Percentiles rank a stretch among this genome's conserved stretches.
These are phyloP conservation scores for Monosporascus sp. DNA, from an alignment of 2,329 filamentous ascomycete genomes.

Conservation along the genomic window DNA sequence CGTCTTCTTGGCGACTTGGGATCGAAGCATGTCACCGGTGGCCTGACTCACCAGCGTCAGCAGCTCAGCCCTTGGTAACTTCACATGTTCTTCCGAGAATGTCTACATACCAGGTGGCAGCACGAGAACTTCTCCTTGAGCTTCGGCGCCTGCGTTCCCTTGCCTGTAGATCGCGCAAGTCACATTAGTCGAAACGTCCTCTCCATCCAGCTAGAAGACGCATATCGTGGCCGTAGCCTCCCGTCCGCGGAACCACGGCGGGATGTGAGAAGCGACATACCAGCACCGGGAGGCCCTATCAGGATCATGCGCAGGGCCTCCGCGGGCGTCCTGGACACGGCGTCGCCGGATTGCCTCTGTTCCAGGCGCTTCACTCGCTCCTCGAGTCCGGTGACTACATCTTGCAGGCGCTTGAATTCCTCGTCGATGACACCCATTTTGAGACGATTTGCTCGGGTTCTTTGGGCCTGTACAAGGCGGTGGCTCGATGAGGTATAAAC, in stretches of 20 bases:
- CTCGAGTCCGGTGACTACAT: slow-evolving; percentile 79
- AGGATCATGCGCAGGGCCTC: slow-evolving; percentile 89
- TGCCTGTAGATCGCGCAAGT: slow-evolving; percentile 55
- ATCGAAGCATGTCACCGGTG: slow-evolving; percentile 97
- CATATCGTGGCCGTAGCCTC: not conserved
- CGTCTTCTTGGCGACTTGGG: slow-evolving; percentile 97
- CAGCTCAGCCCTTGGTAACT: not conserved
- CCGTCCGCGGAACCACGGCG: not conserved
- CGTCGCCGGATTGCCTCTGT: slow-evolving; percentile 57
- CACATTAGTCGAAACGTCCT: not conserved
- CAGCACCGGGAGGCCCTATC: slow-evolving; percentile 94
- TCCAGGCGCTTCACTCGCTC: slow-evolving; percentile 82
- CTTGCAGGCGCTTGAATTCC: slow-evolving; percentile 78
- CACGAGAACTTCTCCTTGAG: slow-evolving; percentile 98
- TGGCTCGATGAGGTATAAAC: not conserved
- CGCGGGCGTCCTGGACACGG: slow-evolving; percentile 35
- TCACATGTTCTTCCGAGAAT: not conserved
- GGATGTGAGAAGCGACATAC: slow-evolving; percentile 50
- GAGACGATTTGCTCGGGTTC: slow-evolving; percentile 15
- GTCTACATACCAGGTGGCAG: slow-evolving; percentile 79
- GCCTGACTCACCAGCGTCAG: slow-evolving; percentile 43
- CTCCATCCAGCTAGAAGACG: too few species aligned
- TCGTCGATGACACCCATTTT: slow-evolving; percentile 87
- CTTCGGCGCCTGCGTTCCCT: slow-evolving; percentile 96
- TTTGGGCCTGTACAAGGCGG: slow-evolving; percentile 20